Percentiles rank a stretch among this genome's conserved stretches.
Conservation (phyloP, 73 alveolate species). For the Stentor roeselii region DNA sequence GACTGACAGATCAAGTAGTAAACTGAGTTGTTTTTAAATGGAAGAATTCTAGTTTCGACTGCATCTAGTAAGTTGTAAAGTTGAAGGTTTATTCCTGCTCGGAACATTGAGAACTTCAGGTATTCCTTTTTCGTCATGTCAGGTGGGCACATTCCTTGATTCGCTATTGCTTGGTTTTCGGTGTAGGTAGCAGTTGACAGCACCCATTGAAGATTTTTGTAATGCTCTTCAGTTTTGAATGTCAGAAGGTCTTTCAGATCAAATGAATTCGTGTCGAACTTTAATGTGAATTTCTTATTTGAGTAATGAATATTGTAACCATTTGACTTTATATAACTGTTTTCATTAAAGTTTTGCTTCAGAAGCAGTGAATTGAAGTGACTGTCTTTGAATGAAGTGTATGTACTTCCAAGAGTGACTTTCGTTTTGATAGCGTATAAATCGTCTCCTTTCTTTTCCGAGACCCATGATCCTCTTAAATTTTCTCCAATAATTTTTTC, state of each 20-base stretch:
- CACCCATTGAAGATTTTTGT: not conserved
- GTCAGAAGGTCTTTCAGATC: too few relatives aligned
- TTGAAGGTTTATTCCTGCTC: not conserved
- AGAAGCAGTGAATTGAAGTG: not conserved
- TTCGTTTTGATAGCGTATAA: too few relatives aligned
- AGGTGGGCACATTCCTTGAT: not conserved
- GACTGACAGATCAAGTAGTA: not conserved
- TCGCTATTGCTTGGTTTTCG: not conserved
- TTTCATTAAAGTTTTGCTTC: not conserved
- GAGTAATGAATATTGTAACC: not conserved
- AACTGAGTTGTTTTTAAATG: not conserved
- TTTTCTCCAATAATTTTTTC: too few relatives aligned
- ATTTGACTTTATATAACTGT: not conserved
- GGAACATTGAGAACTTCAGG: not conserved
- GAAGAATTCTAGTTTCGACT: not conserved
- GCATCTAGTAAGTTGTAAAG: not conserved
- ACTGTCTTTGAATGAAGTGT: not conserved
- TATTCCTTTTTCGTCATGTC: not conserved
- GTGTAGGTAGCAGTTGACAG: not conserved
- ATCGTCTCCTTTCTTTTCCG: too few relatives aligned
- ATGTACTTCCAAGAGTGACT: slow-evolving; percentile 1
- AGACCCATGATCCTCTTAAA: too few relatives aligned
- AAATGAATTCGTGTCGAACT: not conserved
- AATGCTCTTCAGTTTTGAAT: too few relatives aligned
- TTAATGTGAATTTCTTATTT: too few relatives aligned